These are phyloP conservation scores for Paecilomyces variotii DNA, from an alignment of 2,329 filamentous ascomycete genomes.

Conservation along the genomic window DNA sequence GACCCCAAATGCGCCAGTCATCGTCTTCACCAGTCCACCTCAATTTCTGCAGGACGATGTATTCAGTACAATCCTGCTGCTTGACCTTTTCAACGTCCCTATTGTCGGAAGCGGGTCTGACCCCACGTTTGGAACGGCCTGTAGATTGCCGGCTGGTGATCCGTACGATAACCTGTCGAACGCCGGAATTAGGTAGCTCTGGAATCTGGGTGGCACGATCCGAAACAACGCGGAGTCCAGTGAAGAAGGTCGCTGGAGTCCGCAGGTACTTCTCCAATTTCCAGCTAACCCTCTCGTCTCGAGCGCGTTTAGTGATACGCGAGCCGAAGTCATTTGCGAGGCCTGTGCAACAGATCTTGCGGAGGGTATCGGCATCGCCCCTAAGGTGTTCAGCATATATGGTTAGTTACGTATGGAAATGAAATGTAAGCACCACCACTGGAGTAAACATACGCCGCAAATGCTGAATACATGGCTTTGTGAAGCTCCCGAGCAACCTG, in stretches of 20 bases:
- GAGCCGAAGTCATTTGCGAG: slow-evolving; percentile 25
- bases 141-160: slow-evolving; percentile 32
- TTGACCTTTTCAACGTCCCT: slow-evolving; percentile 17
- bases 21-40: slow-evolving; percentile 33
- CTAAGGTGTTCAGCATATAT: slow-evolving; percentile 13
- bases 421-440: background rate
- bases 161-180: slow-evolving; percentile 32
- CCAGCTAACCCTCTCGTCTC: slow-evolving; percentile 26
- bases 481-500: slow-evolving; percentile 35
- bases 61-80: slow-evolving; percentile 39
- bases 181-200: slow-evolving; percentile 28
- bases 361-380: slow-evolving; percentile 27
- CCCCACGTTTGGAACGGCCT: slow-evolving; percentile 4
- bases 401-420: background rate
- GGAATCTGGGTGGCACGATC: slow-evolving; percentile 36
- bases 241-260: slow-evolving; percentile 27
- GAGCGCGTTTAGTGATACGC: slow-evolving; percentile 27
- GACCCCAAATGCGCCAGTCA: slow-evolving; percentile 46
- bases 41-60: slow-evolving; percentile 44
- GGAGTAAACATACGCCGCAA: slow-evolving; percentile 33
- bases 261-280: slow-evolving; percentile 29
- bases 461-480: slow-evolving; percentile 38
- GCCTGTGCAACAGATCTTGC: slow-evolving; percentile 30
- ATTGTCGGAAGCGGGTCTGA: background rate
- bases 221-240: slow-evolving; percentile 30